Evolutionary conservation across 2,329 filamentous ascomycete genomes (phyloP), one percentile per base, ranked within the genome.

Genomic region (Phaeomoniella chlamydospora): DNA sequence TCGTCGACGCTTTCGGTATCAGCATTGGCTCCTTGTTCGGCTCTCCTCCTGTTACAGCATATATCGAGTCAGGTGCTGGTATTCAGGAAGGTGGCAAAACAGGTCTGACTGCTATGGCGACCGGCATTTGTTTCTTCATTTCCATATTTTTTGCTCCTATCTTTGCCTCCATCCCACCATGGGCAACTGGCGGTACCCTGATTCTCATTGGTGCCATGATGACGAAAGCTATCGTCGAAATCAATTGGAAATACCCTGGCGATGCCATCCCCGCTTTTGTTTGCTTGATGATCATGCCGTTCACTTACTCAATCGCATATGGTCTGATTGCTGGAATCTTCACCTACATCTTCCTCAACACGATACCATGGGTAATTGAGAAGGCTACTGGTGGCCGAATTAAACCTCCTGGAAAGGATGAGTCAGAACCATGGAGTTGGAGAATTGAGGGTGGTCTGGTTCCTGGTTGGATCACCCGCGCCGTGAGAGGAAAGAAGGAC

Each of bases 91-190:
- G 85, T 35, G 85, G 84, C 31, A 77, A 78, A 50, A 92, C 85
- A 0, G 85, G 85, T 12, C 59, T 93, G n/a, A 90, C 84, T 0
- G 76, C 83, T 33, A 81, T 88, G 55, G 65, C 74, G 12, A 78
- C 82, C 0, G 85, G 85, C 4, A 38, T 92, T 34, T 86, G 80
- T 59, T 93, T 93, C 65, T 80, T 93, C 62, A 74, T 92, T 52
- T 74, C 81, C 39, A 72, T 92, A 41, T 92, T 92, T 67, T 92
- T 92, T 53, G 84, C 85, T 0, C 85, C 85, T 0, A 88, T 92
- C 39, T 92, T 92, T 51, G 84, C 85, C 6, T 87, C 81, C 0
- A 90, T 92, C 39, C 85, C 85, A 3, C 78, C 84, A 0, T 92
- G 83, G 82, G 85, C 85, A 2, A 93, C 85, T 0, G 85, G 85